Base-by-base conservation (phyloP, 1,284 basidiomycete genomes). In the Sporisorium iseilematis-ciliati region DNA sequence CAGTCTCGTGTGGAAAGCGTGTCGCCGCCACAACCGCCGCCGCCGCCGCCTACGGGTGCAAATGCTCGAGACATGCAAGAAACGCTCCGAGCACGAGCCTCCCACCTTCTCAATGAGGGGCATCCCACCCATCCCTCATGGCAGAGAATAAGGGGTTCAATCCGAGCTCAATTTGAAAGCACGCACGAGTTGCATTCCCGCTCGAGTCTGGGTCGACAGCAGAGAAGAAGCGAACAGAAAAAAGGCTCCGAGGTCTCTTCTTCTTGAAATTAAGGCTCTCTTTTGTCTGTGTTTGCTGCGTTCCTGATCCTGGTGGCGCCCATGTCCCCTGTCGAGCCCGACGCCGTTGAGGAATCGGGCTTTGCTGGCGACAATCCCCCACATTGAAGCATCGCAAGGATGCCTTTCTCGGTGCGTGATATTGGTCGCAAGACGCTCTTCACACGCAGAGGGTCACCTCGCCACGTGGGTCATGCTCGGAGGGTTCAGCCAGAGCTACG, bases 51-150 rank as follows among this genome's bases (percentile, higher is more conserved):
- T 7, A 14, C 35, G 35, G 35, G 33, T 33, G 2, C 33, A 33
- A 33, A 11, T 33, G 33, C 11, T 20, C 16, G 35, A 41, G 20
- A 40, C 20, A 21, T 11, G 31, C 5, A 2, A 26, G 29, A 26
- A 57, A 57, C 33, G 46, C 33, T 41, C 46, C 35, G 56, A 31
- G 25, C 35, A 26, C n/a, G 38, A 12, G 25, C n/a, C n/a, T 43
- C 25, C 23, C 48, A 31, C 29, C 29, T 46, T 25, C 10, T 25
- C 23, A 26, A 46, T 16, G 23, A 11, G 43, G 25, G 16, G 21
- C 21, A 20, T 25, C 14, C 16, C 23, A 26, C 43, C 43, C 23
- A 46, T 25, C 7, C 23, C 16, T 14, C 14, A 3, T 14, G 35
- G 2, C 35, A 14, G 12, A 12, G 16, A 38, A 11, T 16, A 38